phyloP scores from a whole-genome alignment of 2,329 filamentous ascomycete genomes.

The Monascus ruber region DNA sequence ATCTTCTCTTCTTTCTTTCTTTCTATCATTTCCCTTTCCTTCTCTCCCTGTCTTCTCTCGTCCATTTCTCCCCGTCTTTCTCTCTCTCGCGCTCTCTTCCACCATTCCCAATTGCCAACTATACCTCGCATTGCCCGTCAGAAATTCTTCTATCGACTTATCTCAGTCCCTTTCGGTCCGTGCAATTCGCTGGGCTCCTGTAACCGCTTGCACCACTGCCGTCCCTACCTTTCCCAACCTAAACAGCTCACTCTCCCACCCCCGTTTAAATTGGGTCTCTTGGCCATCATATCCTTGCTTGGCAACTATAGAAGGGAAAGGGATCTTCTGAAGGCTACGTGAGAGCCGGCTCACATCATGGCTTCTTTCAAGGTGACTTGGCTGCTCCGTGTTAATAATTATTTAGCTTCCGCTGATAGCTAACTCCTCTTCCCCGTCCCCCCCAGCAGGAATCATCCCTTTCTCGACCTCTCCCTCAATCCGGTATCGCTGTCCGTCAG shows the following conservation, averaged over 20 bases:
- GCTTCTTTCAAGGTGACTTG: constrained; percentile 29
- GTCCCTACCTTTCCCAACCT: too few relatives aligned
- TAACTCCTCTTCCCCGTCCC: constrained; percentile 8
- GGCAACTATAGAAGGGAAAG: too few relatives aligned
- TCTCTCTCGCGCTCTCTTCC: not conserved
- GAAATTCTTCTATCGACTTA: too few relatives aligned
- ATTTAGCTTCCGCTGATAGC: not conserved
- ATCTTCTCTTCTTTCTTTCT: constrained; percentile 1
- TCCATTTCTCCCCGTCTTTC: not conserved
- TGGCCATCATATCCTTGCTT: too few relatives aligned
- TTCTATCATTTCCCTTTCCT: constrained; percentile 1
- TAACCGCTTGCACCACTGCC: too few relatives aligned
- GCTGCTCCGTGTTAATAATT: not conserved
- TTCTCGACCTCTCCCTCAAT: constrained; percentile 55
- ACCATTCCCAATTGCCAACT: not conserved
- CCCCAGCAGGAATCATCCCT: constrained; percentile 35
- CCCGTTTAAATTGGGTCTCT: not conserved
- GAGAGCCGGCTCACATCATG: constrained; percentile 13
- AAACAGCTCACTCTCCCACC: not conserved
- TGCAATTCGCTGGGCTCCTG: too few relatives aligned
- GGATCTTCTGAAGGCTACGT: not conserved
- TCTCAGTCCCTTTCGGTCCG: too few relatives aligned
- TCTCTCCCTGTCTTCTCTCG: not conserved
- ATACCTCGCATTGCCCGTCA: not conserved
- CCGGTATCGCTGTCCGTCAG: constrained; percentile 50